These are phyloP conservation scores for Acacia crassicarpa DNA, from an alignment of 306 rosid species.

Conservation along the genomic window DNA sequence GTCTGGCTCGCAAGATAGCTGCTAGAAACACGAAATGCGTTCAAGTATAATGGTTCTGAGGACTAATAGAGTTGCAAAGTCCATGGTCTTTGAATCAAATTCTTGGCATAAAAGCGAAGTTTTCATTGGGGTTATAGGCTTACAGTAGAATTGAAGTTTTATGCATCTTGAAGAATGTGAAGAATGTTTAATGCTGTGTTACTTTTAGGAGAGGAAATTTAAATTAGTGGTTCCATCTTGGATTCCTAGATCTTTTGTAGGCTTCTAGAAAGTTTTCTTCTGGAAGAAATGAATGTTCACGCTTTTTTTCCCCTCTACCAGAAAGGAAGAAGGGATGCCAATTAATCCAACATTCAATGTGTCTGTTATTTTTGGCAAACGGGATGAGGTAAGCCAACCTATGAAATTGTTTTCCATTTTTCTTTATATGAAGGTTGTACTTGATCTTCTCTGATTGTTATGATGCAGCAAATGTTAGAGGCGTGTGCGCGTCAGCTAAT, in stretches of 20 bases:
- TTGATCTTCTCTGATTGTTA: conserved; percentile 14
- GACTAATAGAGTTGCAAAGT: neutral
- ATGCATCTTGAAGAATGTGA: neutral
- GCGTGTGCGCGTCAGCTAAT: conserved; percentile 92
- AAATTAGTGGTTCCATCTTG: neutral
- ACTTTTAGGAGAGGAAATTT: neutral
- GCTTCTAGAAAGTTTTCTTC: conserved; percentile 20
- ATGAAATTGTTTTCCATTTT: conserved; percentile 16
- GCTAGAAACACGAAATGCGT: neutral
- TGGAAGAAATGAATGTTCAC: conserved; percentile 22
- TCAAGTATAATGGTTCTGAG: neutral
- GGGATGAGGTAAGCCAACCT: conserved; percentile 75
- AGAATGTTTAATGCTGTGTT: neutral
- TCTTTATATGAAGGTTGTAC: conserved; percentile 14
- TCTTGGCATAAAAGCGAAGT: neutral
- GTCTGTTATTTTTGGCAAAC: conserved; percentile 85
- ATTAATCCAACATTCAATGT: conserved; percentile 77
- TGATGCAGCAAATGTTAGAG: conserved; percentile 78
- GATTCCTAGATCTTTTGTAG: conserved; percentile 6
- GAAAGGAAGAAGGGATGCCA: conserved; percentile 88
- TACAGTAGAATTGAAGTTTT: neutral
- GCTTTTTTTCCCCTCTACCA: conserved; percentile 27
- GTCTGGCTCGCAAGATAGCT: neutral
- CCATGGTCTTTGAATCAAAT: neutral
- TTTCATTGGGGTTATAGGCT: neutral